A percentile compares a stretch with the other conserved stretches of the same genome.
These are phyloP conservation scores for Tilletiopsis washingtonensis DNA, from an alignment of 1,284 basidiomycete species.

Conservation along the genomic window DNA sequence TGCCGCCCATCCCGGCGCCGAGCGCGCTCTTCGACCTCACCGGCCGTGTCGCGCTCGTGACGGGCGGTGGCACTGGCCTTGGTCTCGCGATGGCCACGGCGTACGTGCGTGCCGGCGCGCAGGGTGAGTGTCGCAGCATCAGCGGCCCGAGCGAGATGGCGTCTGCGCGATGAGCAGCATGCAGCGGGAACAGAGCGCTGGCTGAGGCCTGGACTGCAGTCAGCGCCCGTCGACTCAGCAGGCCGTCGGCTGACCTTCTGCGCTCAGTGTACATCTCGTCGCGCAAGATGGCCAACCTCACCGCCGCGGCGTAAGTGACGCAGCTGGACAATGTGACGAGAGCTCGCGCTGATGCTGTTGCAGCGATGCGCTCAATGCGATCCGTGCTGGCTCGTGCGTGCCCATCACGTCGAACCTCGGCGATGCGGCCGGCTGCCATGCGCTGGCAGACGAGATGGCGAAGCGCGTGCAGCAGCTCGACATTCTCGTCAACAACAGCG, in stretches of 20 bases:
- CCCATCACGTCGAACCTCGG: constrained; percentile 5
- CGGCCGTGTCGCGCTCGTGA: constrained; percentile 2
- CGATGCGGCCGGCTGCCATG: constrained; percentile 6
- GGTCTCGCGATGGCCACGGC: constrained; percentile 9
- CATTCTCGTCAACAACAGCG: constrained; percentile 10
- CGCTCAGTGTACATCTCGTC: constrained; percentile 11
- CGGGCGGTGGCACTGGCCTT: constrained; percentile 11
- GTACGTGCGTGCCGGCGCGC: constrained; percentile 10
- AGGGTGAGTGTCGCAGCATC: too few species aligned
- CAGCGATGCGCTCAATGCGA: constrained; percentile 4
- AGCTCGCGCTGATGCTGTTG: too few species aligned
- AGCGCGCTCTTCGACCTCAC: too few species aligned
- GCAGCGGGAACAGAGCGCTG: too few species aligned
- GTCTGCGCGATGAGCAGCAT: too few species aligned
- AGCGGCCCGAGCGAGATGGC: too few species aligned
- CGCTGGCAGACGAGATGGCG: constrained; percentile 5
- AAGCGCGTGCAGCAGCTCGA: constrained; percentile 2
- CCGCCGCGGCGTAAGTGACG: constrained; percentile 1
- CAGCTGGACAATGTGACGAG: too few species aligned
- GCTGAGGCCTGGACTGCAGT: too few species aligned
- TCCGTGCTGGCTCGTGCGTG: constrained; percentile 2
- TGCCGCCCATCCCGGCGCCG: too few species aligned
- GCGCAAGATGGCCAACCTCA: constrained; percentile 7
- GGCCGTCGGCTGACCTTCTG: too few species aligned
- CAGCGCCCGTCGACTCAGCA: too few species aligned